A percentile compares a stretch with the other conserved stretches of the same genome.
Evolutionary conservation across 2,329 filamentous ascomycete species (phyloP).

Genomic region (Stemphylium beticola): DNA sequence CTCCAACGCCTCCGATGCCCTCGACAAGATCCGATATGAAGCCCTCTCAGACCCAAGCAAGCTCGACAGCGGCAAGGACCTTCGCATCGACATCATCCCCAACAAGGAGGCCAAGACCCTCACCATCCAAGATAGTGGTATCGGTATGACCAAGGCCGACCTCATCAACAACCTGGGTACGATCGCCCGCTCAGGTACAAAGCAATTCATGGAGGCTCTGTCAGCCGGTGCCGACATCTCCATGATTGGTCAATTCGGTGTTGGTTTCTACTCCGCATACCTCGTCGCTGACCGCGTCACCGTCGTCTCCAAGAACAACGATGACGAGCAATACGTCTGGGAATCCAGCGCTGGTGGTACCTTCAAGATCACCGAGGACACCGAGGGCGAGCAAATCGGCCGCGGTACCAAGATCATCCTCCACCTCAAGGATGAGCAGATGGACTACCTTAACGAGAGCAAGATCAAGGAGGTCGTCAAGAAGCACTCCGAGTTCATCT

Average conservation of each 20-base stretch:
- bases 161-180: conserved; percentile 99
- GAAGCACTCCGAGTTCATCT: conserved; percentile 99
- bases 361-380: conserved; percentile 91
- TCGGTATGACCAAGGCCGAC: conserved; percentile 99
- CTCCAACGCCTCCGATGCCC: conserved; percentile 97
- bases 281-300: conserved; percentile 96
- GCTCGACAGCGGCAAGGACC: conserved; percentile 96
- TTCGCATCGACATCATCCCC: conserved; percentile 98
- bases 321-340: conserved; percentile 99
- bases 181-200: conserved; percentile 98
- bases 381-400: conserved; percentile 86
- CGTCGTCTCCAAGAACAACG: conserved; percentile 98
- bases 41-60: conserved; percentile 95
- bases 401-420: conserved; percentile 98
- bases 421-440: conserved; percentile 99
- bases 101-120: conserved; percentile 97
- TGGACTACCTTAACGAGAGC: conserved; percentile 96
- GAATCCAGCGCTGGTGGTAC: conserved; percentile 97
- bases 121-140: conserved; percentile 96
- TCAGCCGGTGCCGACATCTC: conserved; percentile 98
- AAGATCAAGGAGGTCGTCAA: conserved; percentile 99
- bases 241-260: conserved; percentile 99
- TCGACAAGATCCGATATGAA: conserved; percentile 99
- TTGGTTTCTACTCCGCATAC: conserved; percentile 99
- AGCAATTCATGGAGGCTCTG: conserved; percentile 99